Percentiles rank a stretch among this genome's conserved stretches.
phyloP scores from a whole-genome alignment of 257 asterid species.

The Solanum clarkiae region DNA sequence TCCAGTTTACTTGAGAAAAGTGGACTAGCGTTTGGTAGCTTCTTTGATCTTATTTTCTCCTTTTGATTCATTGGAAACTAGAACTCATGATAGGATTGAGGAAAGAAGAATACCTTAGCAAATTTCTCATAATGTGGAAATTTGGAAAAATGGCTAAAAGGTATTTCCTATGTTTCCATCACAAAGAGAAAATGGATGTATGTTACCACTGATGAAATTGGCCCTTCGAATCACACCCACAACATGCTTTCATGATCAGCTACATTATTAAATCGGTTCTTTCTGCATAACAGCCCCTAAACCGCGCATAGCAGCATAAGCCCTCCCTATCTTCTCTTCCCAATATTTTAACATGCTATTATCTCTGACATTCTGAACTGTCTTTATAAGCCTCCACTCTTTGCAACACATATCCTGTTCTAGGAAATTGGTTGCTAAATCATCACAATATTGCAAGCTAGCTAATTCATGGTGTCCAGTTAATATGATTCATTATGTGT shows the following conservation, averaged over 20 bases:
- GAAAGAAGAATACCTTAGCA: not conserved
- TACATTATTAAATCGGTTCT: not conserved
- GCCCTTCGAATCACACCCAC: not conserved
- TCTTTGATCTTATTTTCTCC: not conserved
- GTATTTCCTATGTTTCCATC: not conserved
- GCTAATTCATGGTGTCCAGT: not conserved
- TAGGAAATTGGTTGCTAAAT: not conserved
- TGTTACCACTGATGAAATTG: not conserved
- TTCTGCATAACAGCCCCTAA: not conserved
- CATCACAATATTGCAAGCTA: not conserved
- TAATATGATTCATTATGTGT: not conserved
- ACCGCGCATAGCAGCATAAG: not conserved
- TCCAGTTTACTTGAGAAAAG: not conserved
- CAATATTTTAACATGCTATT: not conserved
- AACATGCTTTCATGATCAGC: not conserved
- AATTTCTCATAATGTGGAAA: not conserved
- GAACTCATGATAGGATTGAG: not conserved
- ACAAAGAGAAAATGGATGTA: not conserved
- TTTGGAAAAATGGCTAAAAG: not conserved
- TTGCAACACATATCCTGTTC: not conserved
- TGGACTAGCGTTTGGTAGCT: not conserved
- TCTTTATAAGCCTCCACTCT: not conserved
- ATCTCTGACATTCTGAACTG: not conserved
- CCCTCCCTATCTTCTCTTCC: not conserved
- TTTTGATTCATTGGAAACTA: not conserved